phyloP scores from a whole-genome alignment of 345 rosid genomes.

The Eutrema yunnanense region DNA sequence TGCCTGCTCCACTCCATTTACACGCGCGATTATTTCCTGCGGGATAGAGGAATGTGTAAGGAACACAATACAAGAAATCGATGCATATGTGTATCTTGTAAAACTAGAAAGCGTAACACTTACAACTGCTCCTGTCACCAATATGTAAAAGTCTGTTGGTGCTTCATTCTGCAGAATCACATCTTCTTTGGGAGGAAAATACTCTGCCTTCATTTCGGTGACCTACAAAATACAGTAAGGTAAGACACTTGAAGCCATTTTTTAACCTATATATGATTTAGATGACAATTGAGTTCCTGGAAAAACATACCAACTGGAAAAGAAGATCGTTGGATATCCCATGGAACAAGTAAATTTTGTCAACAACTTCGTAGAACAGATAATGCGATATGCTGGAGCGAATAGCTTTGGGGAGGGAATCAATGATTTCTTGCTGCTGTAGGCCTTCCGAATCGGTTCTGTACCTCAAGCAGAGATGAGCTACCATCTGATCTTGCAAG shows the following conservation, averaged over 20 bases:
- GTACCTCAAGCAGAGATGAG: constrained; percentile 75
- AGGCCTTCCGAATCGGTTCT: constrained; percentile 86
- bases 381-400: constrained; percentile 68
- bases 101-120: background rate
- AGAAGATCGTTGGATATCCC: constrained; percentile 90
- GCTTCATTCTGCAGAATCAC: constrained; percentile 92
- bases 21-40: constrained; percentile 58
- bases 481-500: constrained; percentile 88
- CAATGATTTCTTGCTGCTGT: constrained; percentile 85
- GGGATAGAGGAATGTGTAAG: constrained; percentile 5
- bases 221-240: constrained; percentile 28
- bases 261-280: background rate
- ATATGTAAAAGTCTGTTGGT: constrained; percentile 76
- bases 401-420: constrained; percentile 85
- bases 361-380: constrained; percentile 74
- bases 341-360: constrained; percentile 69
- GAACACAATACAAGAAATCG: constrained; percentile 2
- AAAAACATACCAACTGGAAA: constrained; percentile 70
- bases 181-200: constrained; percentile 90
- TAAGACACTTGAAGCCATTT: background rate
- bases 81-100: background rate
- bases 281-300: background rate
- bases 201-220: constrained; percentile 88
- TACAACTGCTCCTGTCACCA: constrained; percentile 86
- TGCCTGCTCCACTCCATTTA: constrained; percentile 67